These are phyloP conservation scores for Lagenaria siceraria DNA, from an alignment of 306 rosid genomes.

Conservation along the genomic window DNA sequence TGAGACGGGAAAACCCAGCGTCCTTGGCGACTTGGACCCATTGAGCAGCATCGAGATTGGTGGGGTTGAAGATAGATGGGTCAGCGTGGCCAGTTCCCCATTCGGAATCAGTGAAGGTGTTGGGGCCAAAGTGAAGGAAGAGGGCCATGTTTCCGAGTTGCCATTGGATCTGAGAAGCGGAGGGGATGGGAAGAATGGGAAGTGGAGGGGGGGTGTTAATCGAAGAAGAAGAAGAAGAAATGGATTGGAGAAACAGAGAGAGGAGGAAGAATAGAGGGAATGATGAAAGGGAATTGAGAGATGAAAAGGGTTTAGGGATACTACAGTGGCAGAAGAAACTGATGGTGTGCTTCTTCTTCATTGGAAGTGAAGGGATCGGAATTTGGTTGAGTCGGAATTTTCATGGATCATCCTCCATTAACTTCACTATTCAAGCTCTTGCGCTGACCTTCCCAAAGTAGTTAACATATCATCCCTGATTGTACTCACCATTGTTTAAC, in stretches of 20 bases:
- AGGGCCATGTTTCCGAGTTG: constrained; percentile 54
- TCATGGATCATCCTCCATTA: not conserved
- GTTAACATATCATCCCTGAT: too few species aligned
- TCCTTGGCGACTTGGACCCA: constrained; percentile 72
- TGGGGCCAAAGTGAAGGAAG: constrained; percentile 86
- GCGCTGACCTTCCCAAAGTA: too few species aligned
- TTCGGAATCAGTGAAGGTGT: constrained; percentile 72
- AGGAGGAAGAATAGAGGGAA: not conserved
- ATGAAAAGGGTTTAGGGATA: not conserved
- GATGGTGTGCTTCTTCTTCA: not conserved
- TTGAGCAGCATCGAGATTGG: constrained; percentile 49
- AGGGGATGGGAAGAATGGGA: constrained; percentile 77
- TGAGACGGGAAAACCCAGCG: constrained; percentile 43
- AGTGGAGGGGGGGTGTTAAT: constrained; percentile 47
- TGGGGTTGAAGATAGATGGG: constrained; percentile 59
- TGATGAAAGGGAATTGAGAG: not conserved
- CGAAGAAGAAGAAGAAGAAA: constrained; percentile 13
- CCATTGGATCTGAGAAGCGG: constrained; percentile 73
- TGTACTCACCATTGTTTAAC: too few species aligned
- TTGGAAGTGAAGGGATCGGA: not conserved
- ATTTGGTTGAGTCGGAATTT: not conserved
- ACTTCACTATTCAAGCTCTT: not conserved
- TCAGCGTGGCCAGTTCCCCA: constrained; percentile 65
- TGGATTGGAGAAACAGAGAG: not conserved
- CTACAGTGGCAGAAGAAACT: not conserved